phyloP scores from a whole-genome alignment of 225 moss, liverwort and hornwort species.

The Bryoerythrophyllum caledonicum region DNA sequence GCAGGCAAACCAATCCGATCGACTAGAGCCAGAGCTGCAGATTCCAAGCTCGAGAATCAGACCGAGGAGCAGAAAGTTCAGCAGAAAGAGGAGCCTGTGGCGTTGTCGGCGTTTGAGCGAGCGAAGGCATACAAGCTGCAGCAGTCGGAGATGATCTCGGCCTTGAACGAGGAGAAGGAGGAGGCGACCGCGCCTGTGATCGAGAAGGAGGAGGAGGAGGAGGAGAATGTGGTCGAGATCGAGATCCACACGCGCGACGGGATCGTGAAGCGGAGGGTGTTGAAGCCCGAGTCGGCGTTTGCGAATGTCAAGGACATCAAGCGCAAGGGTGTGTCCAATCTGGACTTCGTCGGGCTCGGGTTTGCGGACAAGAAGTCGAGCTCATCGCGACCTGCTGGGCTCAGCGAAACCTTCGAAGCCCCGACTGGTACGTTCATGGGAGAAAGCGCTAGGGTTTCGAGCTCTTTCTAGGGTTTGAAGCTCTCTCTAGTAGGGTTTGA shows the following conservation, averaged over 20 bases:
- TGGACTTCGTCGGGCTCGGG: slow-evolving; percentile 91
- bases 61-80: neutral
- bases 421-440: slow-evolving; percentile 43
- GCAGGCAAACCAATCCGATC: slow-evolving; percentile 44
- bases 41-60: slow-evolving; percentile 9
- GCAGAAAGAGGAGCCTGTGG: slow-evolving; percentile 16
- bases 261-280: slow-evolving; percentile 64
- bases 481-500: neutral
- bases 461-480: neutral
- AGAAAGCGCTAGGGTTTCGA: neutral
- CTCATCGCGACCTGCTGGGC: slow-evolving; percentile 56
- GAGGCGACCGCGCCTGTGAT: slow-evolving; percentile 13
- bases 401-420: slow-evolving; percentile 53
- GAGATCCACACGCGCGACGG: slow-evolving; percentile 93
- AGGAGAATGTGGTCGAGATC: slow-evolving; percentile 65
- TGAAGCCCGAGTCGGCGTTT: slow-evolving; percentile 60
- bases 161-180: slow-evolving; percentile 40
- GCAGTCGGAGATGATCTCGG: slow-evolving; percentile 74
- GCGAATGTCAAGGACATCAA: slow-evolving; percentile 72
- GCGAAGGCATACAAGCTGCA: slow-evolving; percentile 74
- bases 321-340: slow-evolving; percentile 62
- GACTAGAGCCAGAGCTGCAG: slow-evolving; percentile 12
- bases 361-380: slow-evolving; percentile 80
- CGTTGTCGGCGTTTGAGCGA: slow-evolving; percentile 58
- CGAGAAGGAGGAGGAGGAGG: slow-evolving; percentile 30